A percentile compares a stretch with the other conserved stretches of the same genome.
Conservation (phyloP, 768 basidiomycete species). For the Chlorophyllum brunneum region DNA sequence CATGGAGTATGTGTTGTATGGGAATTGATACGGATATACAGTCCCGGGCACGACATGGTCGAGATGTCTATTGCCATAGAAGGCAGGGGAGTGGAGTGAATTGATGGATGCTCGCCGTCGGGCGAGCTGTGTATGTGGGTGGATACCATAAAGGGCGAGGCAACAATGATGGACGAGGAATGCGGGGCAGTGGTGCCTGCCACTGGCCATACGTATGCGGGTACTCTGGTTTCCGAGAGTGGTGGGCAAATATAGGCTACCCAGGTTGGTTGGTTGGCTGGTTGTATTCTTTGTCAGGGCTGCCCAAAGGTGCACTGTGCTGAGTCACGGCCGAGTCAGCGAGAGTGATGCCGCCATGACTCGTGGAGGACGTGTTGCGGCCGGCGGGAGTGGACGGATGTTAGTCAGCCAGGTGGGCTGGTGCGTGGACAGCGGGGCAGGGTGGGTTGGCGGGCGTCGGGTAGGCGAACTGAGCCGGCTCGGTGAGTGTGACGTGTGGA, state of each 20-base stretch:
- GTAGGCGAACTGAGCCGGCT: slow-evolving; percentile 12
- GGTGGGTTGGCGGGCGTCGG: slow-evolving; percentile 13
- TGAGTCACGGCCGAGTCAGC: not conserved
- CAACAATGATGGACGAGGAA: not conserved
- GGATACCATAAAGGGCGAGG: slow-evolving; percentile 3
- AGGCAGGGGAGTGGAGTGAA: slow-evolving; percentile 2
- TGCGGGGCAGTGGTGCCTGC: slow-evolving; percentile 4
- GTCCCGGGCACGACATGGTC: not conserved
- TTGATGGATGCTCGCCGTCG: slow-evolving; percentile 3
- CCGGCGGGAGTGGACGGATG: not conserved
- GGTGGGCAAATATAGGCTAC: slow-evolving; percentile 3
- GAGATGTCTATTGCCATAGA: not conserved
- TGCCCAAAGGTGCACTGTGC: not conserved
- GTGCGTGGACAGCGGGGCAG: slow-evolving; percentile 12
- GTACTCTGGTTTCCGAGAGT: slow-evolving; percentile 8
- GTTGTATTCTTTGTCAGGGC: too few relatives aligned
- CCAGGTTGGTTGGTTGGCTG: too few relatives aligned
- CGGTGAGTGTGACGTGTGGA: slow-evolving; percentile 12
- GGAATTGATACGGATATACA: not conserved
- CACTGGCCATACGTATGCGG: not conserved
- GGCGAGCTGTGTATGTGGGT: not conserved
- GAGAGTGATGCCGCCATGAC: slow-evolving; percentile 3
- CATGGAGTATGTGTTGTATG: not conserved
- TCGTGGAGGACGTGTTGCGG: not conserved
- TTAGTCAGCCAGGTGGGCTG: slow-evolving; percentile 1